A percentile compares a stretch with the other conserved stretches of the same genome.
Conservation (phyloP, 495 filamentous ascomycete species). For the Aspergillus nanangensis region DNA sequence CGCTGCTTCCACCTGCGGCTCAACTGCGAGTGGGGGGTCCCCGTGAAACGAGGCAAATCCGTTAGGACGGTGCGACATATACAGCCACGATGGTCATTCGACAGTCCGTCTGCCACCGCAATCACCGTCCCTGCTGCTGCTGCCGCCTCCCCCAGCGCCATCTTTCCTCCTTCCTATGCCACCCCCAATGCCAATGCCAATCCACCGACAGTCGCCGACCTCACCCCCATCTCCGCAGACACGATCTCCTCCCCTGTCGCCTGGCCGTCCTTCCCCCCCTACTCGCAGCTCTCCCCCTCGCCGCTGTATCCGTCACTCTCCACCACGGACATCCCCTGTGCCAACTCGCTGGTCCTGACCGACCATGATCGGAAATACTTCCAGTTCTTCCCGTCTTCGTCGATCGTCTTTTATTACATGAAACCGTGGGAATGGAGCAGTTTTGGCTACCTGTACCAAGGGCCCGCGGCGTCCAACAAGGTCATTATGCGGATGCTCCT, state of each 20-base stretch:
- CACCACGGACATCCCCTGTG: conserved; percentile 22
- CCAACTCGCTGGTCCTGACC: conserved; percentile 33
- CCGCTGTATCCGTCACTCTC: conserved; percentile 26
- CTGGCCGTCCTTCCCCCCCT: conserved; percentile 5
- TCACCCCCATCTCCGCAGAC: conserved; percentile 9
- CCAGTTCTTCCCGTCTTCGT: conserved; percentile 39
- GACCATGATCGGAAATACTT: conserved; percentile 38
- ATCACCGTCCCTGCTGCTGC: background rate
- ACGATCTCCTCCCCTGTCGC: conserved; percentile 1
- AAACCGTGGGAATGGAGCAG: conserved; percentile 41
- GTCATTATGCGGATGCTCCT: conserved; percentile 44
- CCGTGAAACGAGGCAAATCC: conserved; percentile 27
- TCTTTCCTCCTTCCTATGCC: conserved; percentile 5
- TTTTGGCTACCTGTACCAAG: conserved; percentile 36
- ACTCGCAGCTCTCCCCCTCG: background rate
- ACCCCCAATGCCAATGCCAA: background rate
- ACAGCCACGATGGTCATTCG: conserved; percentile 8
- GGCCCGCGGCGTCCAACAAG: conserved; percentile 32
- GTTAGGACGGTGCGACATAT: conserved; percentile 26
- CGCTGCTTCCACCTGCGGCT: conserved; percentile 35
- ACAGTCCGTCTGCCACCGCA: background rate
- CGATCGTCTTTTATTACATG: conserved; percentile 39
- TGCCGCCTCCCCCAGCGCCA: background rate
- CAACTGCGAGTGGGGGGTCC: conserved; percentile 35
- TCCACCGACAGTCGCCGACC: background rate